phyloP scores from a whole-genome alignment of 345 rosid species.

The Salix dunnii region DNA sequence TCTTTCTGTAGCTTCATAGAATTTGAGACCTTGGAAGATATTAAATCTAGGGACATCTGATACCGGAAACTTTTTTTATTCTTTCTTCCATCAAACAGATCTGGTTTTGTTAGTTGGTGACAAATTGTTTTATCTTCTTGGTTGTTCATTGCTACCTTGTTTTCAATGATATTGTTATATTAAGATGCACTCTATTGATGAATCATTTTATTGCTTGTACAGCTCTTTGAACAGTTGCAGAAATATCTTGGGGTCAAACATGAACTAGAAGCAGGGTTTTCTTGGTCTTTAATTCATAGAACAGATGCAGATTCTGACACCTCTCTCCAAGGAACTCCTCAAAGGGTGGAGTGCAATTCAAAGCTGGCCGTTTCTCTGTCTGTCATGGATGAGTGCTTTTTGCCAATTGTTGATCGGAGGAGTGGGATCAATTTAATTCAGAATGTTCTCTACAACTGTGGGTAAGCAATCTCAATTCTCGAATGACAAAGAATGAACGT shows the following conservation, averaged over 20 bases:
- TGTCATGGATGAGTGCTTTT: constrained; percentile 38
- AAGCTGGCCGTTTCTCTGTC: constrained; percentile 34
- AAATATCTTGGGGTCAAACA: constrained; percentile 33
- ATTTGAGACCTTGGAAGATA: neutral
- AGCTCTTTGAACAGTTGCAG: constrained; percentile 31
- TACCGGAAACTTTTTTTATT: neutral
- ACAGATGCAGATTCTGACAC: constrained; percentile 11
- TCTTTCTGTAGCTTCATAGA: neutral
- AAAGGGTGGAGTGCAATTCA: constrained; percentile 31
- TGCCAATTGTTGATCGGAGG: constrained; percentile 34
- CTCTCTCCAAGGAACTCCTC: constrained; percentile 22
- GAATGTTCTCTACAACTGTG: constrained; percentile 25
- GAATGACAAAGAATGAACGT: neutral
- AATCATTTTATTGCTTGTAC: constrained; percentile 1
- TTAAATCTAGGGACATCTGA: neutral
- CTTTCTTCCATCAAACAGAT: neutral
- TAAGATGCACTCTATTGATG: neutral
- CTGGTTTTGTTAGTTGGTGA: neutral
- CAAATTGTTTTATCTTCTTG: neutral
- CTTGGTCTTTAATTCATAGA: constrained; percentile 32
- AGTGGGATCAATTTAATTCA: constrained; percentile 27
- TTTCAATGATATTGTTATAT: neutral
- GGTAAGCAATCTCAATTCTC: constrained; percentile 14
- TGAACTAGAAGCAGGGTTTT: constrained; percentile 32
- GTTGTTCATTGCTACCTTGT: neutral